Percentiles rank a stretch among this genome's conserved stretches.
Conservation (phyloP, 805 yeast genomes). For the Candida piceae region DNA sequence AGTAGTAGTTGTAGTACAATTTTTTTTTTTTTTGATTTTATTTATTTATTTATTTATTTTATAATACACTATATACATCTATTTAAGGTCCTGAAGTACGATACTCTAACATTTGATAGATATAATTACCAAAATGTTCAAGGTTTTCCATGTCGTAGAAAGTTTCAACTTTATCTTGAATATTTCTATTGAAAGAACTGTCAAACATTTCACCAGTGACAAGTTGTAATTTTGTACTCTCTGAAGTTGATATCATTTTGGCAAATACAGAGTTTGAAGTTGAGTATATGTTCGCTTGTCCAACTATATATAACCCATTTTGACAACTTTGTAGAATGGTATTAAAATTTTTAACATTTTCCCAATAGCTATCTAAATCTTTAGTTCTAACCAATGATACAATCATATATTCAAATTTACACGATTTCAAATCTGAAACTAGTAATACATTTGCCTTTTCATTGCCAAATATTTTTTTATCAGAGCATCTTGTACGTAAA, state of each 20-base stretch:
- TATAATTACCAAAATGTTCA: conserved; percentile 22
- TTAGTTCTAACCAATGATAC: conserved; percentile 33
- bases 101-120: conserved; percentile 19
- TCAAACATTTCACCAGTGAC: conserved; percentile 6
- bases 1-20: too few species aligned
- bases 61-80: too few species aligned
- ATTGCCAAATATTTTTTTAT: conserved; percentile 19
- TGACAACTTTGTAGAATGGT: conserved; percentile 12
- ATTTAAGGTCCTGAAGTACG: too few species aligned
- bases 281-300: conserved; percentile 4
- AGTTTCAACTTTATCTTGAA: conserved; percentile 3
- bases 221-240: conserved; percentile 9
- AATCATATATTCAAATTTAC: conserved; percentile 29
- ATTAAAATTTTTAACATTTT: conserved; percentile 5
- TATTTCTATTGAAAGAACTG: conserved; percentile 7
- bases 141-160: conserved; percentile 16
- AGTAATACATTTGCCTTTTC: conserved; percentile 13
- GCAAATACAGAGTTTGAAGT: background rate
- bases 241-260: background rate
- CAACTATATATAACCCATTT: conserved; percentile 12
- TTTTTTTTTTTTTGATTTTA: too few species aligned
- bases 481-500: conserved; percentile 25
- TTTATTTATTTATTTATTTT: too few species aligned
- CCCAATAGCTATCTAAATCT: conserved; percentile 19
- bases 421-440: conserved; percentile 26